A percentile compares a stretch with the other conserved stretches of the same genome.
phyloP scores from a whole-genome alignment of 2,329 filamentous ascomycete genomes.

The Botrytis fabae region DNA sequence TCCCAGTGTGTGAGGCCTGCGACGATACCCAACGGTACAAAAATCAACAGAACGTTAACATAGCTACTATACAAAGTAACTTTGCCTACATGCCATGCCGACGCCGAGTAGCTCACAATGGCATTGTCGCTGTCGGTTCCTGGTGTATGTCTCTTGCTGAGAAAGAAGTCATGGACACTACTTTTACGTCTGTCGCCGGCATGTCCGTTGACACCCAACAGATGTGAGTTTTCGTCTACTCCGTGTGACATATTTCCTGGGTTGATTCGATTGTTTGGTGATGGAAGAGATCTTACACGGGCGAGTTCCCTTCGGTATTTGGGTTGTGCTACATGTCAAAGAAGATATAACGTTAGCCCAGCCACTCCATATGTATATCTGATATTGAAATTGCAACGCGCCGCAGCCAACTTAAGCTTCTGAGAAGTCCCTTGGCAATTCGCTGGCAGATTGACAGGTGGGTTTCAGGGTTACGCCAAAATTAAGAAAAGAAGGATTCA shows the following conservation, averaged over 20 bases:
- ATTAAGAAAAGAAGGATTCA: background rate
- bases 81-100: constrained; percentile 35
- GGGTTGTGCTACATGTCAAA: constrained; percentile 29
- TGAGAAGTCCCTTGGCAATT: background rate
- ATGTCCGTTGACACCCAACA: constrained; percentile 29
- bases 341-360: constrained; percentile 27
- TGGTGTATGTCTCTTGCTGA: constrained; percentile 34
- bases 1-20: constrained; percentile 51
- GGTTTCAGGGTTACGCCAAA: background rate
- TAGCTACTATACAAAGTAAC: constrained; percentile 39
- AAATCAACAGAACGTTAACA: constrained; percentile 77
- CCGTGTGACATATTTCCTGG: background rate
- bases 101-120: constrained; percentile 32
- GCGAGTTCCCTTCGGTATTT: constrained; percentile 29
- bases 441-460: constrained; percentile 15
- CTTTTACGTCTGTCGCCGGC: constrained; percentile 23
- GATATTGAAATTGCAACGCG: constrained; percentile 18
- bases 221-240: constrained; percentile 29
- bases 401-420: constrained; percentile 10
- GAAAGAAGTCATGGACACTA: constrained; percentile 33
- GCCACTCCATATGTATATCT: constrained; percentile 11
- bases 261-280: background rate
- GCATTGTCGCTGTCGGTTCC: constrained; percentile 35
- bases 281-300: constrained; percentile 19
- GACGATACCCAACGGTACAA: constrained; percentile 76